phyloP scores from a whole-genome alignment of 495 filamentous ascomycete species.

The Tuber calosporum region DNA sequence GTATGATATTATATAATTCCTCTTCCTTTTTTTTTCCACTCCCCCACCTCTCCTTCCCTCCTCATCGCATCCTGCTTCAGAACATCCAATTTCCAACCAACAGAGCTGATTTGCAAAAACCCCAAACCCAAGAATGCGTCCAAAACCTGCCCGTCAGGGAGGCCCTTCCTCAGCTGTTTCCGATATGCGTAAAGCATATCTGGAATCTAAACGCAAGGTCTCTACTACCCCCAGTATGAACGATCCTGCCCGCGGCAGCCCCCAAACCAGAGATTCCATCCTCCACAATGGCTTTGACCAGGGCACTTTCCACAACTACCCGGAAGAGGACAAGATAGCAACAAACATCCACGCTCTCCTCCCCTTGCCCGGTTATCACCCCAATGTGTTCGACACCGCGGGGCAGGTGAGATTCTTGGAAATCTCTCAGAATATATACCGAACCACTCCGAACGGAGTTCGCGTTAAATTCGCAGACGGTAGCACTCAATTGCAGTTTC shows the following conservation, averaged over 20 bases:
- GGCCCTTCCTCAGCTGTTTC: background rate
- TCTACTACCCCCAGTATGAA: background rate
- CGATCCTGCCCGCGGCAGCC: background rate
- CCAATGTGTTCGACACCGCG: background rate
- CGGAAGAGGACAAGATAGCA: background rate
- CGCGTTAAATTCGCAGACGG: background rate
- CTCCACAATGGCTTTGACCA: background rate
- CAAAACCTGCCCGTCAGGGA: background rate
- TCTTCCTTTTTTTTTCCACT: background rate
- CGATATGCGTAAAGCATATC: background rate
- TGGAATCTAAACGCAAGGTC: background rate
- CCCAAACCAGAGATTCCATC: background rate
- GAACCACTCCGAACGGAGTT: background rate
- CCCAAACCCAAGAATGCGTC: background rate
- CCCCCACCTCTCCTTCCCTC: background rate
- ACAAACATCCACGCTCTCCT: background rate
- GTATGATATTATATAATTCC: background rate
- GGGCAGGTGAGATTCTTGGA: background rate
- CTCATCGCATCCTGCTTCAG: background rate
- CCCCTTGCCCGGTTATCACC: fast-evolving
- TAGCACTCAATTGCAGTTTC: background rate
- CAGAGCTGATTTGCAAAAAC: background rate
- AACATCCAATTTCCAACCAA: background rate
- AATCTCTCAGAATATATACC: background rate
- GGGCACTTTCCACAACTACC: background rate